A percentile compares a stretch with the other conserved stretches of the same genome.
Evolutionary conservation across 768 basidiomycete genomes (phyloP).

Genomic region (Ramaria rubella): DNA sequence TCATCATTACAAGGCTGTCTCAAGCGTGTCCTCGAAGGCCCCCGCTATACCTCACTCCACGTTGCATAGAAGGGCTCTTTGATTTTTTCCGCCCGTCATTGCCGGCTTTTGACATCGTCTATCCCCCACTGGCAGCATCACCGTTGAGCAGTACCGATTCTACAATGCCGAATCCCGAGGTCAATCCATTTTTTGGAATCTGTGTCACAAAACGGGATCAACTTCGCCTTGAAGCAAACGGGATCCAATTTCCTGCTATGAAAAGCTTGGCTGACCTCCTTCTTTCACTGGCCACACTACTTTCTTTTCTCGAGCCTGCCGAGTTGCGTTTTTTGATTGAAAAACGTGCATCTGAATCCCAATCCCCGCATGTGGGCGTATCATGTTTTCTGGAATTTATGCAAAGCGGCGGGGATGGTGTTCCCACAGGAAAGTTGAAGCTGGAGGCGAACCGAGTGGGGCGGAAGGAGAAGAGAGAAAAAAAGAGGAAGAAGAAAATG

Average conservation of each 20-base stretch:
- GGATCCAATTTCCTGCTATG: background rate
- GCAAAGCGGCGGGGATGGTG: background rate
- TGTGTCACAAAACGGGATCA: background rate
- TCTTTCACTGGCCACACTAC: background rate
- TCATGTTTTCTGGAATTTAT: background rate
- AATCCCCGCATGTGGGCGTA: background rate
- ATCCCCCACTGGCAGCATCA: background rate
- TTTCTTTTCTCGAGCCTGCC: background rate
- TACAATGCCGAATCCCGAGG: background rate
- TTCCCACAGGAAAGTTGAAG: background rate
- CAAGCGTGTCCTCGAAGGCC: background rate
- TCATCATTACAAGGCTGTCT: background rate
- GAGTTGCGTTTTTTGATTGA: background rate
- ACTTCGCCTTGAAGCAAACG: background rate
- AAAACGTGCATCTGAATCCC: background rate
- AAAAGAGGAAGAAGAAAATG: background rate
- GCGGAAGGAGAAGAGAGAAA: background rate
- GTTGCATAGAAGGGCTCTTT: background rate
- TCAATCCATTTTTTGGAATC: background rate
- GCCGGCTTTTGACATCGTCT: background rate
- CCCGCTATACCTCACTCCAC: background rate
- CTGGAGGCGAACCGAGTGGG: background rate
- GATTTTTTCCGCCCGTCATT: background rate
- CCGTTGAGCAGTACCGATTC: background rate
- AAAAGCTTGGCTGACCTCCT: background rate